Evolutionary conservation across 805 yeast genomes (phyloP).

Genomic region (Pichia kluyveri): DNA sequence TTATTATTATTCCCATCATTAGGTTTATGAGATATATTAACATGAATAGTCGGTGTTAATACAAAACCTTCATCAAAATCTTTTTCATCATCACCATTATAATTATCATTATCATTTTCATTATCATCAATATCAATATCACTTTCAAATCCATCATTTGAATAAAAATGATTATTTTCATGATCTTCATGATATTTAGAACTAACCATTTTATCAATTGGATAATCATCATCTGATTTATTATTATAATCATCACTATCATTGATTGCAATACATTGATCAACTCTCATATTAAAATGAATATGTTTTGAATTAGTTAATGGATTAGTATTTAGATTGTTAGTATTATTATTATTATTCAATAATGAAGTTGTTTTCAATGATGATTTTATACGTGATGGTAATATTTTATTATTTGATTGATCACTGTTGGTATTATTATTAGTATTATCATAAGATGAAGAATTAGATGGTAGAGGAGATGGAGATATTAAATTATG

Average conservation of each 20-base stretch:
- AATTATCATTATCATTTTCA: not conserved
- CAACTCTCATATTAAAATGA: constrained; percentile 89
- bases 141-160: constrained; percentile 1
- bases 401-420: not conserved
- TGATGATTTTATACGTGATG: constrained; percentile 7
- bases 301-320: constrained; percentile 43
- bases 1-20: constrained; percentile 12
- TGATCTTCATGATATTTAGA: constrained; percentile 11
- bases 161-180: constrained; percentile 1
- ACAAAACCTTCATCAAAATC: constrained; percentile 20
- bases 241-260: constrained; percentile 1
- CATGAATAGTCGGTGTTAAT: constrained; percentile 12
- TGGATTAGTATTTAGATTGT: not conserved
- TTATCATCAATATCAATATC: not conserved
- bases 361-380: constrained; percentile 9
- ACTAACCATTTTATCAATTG: constrained; percentile 4
- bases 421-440: constrained; percentile 6
- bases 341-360: not conserved
- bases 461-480: not conserved
- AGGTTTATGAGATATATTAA: constrained; percentile 22
- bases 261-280: constrained; percentile 82
- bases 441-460: not conserved
- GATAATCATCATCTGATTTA: constrained; percentile 19
- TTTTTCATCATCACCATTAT: constrained; percentile 11
- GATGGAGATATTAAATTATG: not conserved